phyloP scores from a whole-genome alignment of 2,329 filamentous ascomycete species.

The Aspergillus eucalypticola region DNA sequence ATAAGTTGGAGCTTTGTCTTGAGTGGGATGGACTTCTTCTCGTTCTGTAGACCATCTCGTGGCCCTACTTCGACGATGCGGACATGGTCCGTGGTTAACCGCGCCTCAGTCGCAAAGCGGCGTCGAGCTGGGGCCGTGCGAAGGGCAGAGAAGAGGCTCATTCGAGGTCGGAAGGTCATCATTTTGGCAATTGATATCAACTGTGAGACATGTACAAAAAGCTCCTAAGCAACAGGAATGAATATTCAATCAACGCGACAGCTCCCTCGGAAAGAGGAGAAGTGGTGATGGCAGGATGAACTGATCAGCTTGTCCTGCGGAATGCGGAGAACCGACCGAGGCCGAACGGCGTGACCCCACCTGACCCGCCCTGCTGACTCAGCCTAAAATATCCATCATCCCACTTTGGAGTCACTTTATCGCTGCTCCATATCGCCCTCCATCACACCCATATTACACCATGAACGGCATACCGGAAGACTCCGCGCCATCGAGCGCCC shows the following conservation, averaged over 20 bases:
- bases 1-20: slow-evolving; percentile 54
- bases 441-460: not conserved
- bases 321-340: slow-evolving; percentile 33
- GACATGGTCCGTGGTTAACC: slow-evolving; percentile 50
- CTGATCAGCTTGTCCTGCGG: slow-evolving; percentile 7
- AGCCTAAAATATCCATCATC: slow-evolving; percentile 8
- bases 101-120: slow-evolving; percentile 42
- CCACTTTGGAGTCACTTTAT: not conserved
- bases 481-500: not conserved
- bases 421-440: not conserved
- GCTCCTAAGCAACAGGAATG: not conserved
- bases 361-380: slow-evolving; percentile 22
- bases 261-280: not conserved
- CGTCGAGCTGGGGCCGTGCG: slow-evolving; percentile 27
- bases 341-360: slow-evolving; percentile 17
- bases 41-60: slow-evolving; percentile 56
- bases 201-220: not conserved
- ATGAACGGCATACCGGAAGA: slow-evolving; percentile 14
- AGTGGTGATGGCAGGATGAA: slow-evolving; percentile 6
- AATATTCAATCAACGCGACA: not conserved
- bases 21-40: slow-evolving; percentile 51
- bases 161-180: slow-evolving; percentile 29
- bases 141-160: slow-evolving; percentile 33
- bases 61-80: slow-evolving; percentile 57
- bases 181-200: slow-evolving; percentile 15